Evolutionary conservation across 1,284 basidiomycete genomes (phyloP).

Genomic region (Ceratobasidium sp.): DNA sequence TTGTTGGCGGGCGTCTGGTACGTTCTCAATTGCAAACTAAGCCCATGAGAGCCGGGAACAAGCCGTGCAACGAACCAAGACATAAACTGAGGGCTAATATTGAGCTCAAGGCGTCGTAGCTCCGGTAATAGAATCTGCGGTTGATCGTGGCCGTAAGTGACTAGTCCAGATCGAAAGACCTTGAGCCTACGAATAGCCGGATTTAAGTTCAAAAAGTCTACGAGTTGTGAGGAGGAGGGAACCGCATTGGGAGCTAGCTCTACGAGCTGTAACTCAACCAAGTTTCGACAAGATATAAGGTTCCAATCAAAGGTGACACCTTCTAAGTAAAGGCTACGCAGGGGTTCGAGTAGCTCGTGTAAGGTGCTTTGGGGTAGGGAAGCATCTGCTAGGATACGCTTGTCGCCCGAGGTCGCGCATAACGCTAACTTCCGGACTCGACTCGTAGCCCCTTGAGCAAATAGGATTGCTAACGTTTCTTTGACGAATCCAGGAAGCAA

Average conservation of each 20-base stretch:
- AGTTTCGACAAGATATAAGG: constrained; percentile 18
- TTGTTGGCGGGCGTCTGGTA: no score
- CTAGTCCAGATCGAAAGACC: not conserved
- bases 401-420: not conserved
- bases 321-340: constrained; percentile 8
- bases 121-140: not conserved
- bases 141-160: not conserved
- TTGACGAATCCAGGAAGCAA: not conserved
- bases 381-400: constrained; percentile 5
- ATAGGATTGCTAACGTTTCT: constrained; percentile 1
- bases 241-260: not conserved
- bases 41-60: no score
- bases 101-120: not conserved
- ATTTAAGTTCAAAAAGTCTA: constrained; percentile 6
- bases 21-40: no score
- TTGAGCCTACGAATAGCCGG: not conserved
- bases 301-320: constrained; percentile 23
- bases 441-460: not conserved
- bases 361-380: not conserved
- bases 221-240: not conserved
- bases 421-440: constrained; percentile 13
- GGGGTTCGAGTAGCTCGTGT: not conserved
- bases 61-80: no score
- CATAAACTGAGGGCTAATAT: not conserved
- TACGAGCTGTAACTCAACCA: constrained; percentile 33